A percentile compares a stretch with the other conserved stretches of the same genome.
Conservation (phyloP, 768 basidiomycete genomes). For the Hydnum rufescens region DNA sequence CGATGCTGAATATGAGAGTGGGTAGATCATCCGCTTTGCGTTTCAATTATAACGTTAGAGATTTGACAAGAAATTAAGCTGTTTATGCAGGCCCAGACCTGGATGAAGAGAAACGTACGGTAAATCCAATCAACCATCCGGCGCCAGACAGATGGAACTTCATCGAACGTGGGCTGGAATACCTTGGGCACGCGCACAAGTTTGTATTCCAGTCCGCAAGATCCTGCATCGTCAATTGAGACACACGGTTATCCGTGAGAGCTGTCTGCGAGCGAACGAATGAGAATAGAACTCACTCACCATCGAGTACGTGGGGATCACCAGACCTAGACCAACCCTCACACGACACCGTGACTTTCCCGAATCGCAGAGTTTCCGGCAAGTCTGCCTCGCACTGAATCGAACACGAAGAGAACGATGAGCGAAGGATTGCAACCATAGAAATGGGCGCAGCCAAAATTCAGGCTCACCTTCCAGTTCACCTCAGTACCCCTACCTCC, state of each 20-base stretch:
- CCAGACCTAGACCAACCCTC: constrained; percentile 78
- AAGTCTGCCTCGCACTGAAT: constrained; percentile 74
- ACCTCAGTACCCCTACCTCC: constrained; percentile 62
- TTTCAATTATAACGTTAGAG: neutral
- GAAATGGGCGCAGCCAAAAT: neutral
- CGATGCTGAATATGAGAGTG: neutral
- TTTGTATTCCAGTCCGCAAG: constrained; percentile 71
- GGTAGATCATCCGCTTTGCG: neutral
- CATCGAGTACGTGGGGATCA: constrained; percentile 71
- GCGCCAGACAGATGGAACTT: too few species aligned
- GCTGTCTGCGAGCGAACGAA: too few species aligned
- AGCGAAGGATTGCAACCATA: neutral
- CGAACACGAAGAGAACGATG: neutral
- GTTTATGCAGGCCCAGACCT: too few species aligned
- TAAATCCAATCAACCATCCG: too few species aligned
- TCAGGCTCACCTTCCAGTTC: constrained; percentile 59
- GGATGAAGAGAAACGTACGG: too few species aligned
- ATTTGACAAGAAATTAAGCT: too few species aligned
- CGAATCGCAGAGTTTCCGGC: constrained; percentile 63
- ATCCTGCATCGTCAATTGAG: constrained; percentile 32
- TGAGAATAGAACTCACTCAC: constrained; percentile 20
- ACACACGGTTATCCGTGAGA: too few species aligned
- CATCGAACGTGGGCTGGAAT: constrained; percentile 10
- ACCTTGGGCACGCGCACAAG: constrained; percentile 44
- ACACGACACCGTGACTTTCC: constrained; percentile 68